Base-by-base conservation (phyloP, 2,329 filamentous ascomycete species). In the Plectosphaerella sp. region DNA sequence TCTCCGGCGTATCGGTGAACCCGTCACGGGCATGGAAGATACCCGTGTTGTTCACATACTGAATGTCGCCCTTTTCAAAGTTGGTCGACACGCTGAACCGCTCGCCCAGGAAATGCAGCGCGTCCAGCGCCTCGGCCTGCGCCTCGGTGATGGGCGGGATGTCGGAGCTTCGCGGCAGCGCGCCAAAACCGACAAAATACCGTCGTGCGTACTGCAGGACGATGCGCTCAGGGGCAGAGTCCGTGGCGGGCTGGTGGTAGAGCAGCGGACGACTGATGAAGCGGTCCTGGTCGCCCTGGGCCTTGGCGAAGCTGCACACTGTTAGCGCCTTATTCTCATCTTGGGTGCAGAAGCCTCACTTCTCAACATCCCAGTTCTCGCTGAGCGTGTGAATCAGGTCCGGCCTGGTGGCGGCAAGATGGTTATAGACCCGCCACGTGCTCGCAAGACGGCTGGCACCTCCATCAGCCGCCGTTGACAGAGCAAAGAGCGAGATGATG, bases 161-260 rank as follows among this genome's bases (percentile, higher is more conserved):
- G 18, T 74, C 62, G 1, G 70, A 52, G 8, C 72, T 77, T 46
- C 83, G 72, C 3, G 81, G 80, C 1, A 82, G 68, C 0, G 73
- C 73, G 55, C 75, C 73, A 59, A 79, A 86, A 2, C 84, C 71
- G 49, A 81, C 82, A 57, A 86, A 85, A 24, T 68, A 70, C 1
- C 83, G 74, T 3, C 83, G 76, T 0, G 78, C 79, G 56, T 86
- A 87, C 55, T 86, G 82, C 28, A 87, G 74, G 7, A 82, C 65
- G 1, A 86, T 64, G 1, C 80, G 73, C 59, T 86, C 77, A 0
- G 80, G 78, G 0, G 63, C 61, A 1, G 62, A 64, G 0, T 57
- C 65, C 0, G 71, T 77, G 10, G 73, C 71, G 0, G 78, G 74
- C 47, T 82, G 77, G 59, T 82, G 74, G 63, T 82, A 79, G 5